Conservation (phyloP, 192 early-diverging fungal genomes). For the Pecoramyces ruminantium region DNA sequence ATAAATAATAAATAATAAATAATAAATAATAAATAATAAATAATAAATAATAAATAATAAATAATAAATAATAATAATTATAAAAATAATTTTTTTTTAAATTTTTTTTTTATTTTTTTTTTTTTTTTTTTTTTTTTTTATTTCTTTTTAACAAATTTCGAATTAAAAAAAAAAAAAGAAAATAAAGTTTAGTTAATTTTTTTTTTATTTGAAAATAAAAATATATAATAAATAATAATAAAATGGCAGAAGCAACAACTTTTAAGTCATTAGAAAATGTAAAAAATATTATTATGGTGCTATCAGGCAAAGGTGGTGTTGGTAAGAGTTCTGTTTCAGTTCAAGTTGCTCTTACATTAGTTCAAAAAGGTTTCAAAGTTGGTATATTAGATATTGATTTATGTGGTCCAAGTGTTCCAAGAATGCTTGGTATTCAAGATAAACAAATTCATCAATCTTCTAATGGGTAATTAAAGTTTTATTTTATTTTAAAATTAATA, state of each 20-base stretch:
- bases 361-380: conserved; percentile 45
- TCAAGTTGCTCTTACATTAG: conserved; percentile 33
- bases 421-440: conserved; percentile 83
- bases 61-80: too few relatives aligned
- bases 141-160: too few relatives aligned
- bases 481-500: neutral
- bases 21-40: too few relatives aligned
- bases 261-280: neutral
- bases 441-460: conserved; percentile 78
- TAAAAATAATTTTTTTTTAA: too few relatives aligned
- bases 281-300: conserved; percentile 1
- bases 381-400: conserved; percentile 94
- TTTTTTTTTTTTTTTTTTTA: too few relatives aligned
- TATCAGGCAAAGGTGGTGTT: conserved; percentile 6
- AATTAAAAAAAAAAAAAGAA: too few relatives aligned
- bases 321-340: conserved; percentile 3
- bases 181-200: too few relatives aligned
- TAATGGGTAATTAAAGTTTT: conserved; percentile 42
- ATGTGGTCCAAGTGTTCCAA: conserved; percentile 90
- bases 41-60: too few relatives aligned
- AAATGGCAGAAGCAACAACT: neutral
- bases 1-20: too few relatives aligned
- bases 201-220: too few relatives aligned
- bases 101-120: too few relatives aligned
- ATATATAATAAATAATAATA: neutral